Percentiles rank a stretch among this genome's conserved stretches.
phyloP scores from a whole-genome alignment of 768 basidiomycete species.

The Panellus pusillus region DNA sequence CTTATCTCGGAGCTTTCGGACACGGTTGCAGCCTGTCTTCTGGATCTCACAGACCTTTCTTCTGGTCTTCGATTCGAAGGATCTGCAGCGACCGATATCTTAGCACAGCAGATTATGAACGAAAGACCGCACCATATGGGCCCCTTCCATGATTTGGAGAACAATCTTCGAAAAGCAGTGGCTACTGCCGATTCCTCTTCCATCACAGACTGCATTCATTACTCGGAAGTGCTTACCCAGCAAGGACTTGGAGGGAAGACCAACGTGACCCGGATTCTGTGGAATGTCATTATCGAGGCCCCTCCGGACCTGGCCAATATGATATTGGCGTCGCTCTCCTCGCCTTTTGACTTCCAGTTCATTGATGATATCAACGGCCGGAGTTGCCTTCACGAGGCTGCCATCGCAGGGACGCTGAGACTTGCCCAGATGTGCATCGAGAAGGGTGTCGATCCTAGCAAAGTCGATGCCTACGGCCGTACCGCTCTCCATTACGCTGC shows the following conservation, averaged over 20 bases:
- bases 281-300: slow-evolving; percentile 88
- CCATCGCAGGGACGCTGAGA: slow-evolving; percentile 76
- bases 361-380: slow-evolving; percentile 97
- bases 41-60: slow-evolving; percentile 76
- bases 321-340: slow-evolving; percentile 63
- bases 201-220: slow-evolving; percentile 68
- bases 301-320: slow-evolving; percentile 70
- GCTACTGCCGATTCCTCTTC: slow-evolving; percentile 57
- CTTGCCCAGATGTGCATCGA: slow-evolving; percentile 81
- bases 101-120: slow-evolving; percentile 67
- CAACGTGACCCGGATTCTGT: slow-evolving; percentile 88
- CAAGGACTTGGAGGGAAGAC: slow-evolving; percentile 54
- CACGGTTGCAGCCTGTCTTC: slow-evolving; percentile 79
- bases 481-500: slow-evolving; percentile 94
- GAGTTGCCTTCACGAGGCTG: slow-evolving; percentile 90
- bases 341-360: slow-evolving; percentile 85
- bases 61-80: slow-evolving; percentile 79
- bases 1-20: slow-evolving; percentile 95
- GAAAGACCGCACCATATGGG: slow-evolving; percentile 64
- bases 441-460: slow-evolving; percentile 67
- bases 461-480: slow-evolving; percentile 87
- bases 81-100: slow-evolving; percentile 70
- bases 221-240: slow-evolving; percentile 65
- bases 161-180: slow-evolving; percentile 79
- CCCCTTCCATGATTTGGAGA: slow-evolving; percentile 86